Base-by-base conservation (phyloP, 768 basidiomycete genomes). In the Panellus pusillus region DNA sequence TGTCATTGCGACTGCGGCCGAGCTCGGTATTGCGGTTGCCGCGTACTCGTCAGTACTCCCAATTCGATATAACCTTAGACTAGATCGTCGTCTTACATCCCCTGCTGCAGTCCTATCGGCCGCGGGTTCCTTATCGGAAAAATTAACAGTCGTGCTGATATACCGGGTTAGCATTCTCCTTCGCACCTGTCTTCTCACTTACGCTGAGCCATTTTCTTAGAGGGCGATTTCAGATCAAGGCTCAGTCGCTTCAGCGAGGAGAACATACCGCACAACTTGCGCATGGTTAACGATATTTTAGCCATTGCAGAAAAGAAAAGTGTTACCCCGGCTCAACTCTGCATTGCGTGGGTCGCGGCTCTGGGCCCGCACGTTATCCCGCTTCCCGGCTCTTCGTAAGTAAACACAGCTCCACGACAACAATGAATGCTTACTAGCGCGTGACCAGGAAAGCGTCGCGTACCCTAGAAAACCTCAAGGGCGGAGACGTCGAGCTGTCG, bases 1-100 rank as follows among this genome's bases (percentile, higher is more conserved):
- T 70, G 84, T 84, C 15, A 74, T 87, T 54, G 73, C 73, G 2
- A 74, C 81, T 2, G 78, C 80, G 6, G 65, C 70, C 44, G 81
- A 83, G 52, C 75, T 84, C 17, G 77, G 76, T 0, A 72, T 86
- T 49, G 66, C 82, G 4, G 75, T 87, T 13, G 65, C 80, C 9
- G 84, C 77, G 24, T 87, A 87, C 63, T 79, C 81, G 78, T 79
- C 44, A 15, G 74, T 19, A 35, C 32, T 35, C 32, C 11, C 9
- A 9, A 35, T 12, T 3, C 32, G 8, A 14, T 11, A 35, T 35
- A 3, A 35, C 11, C 7, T n/a, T n/a, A n/a, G n/a, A n/a, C n/a
- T 9, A 14, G 32, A 24, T 24, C 32, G 32, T 9, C 14, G 7
- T 2, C 32, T 35, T 35, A 35, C 32, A 35, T 9, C 14, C 14